Evolutionary conservation across 768 basidiomycete genomes (phyloP).

Genomic region (Infundibulicybe gibba): DNA sequence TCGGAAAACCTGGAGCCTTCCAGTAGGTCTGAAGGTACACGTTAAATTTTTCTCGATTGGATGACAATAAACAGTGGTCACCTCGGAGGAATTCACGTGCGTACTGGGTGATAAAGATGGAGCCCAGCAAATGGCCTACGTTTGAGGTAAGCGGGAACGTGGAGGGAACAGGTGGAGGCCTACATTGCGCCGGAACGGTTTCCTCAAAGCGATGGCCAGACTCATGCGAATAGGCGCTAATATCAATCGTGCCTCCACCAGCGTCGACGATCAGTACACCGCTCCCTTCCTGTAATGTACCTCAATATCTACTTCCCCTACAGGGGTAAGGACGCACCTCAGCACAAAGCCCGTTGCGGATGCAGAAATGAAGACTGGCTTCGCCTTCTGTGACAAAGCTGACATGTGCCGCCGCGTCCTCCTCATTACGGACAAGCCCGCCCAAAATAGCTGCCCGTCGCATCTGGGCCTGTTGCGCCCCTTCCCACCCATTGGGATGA

Average conservation of each 20-base stretch:
- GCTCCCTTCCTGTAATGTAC: constrained; percentile 24
- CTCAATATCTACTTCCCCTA: no score
- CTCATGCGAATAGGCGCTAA: constrained; percentile 27
- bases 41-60: neutral
- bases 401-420: constrained; percentile 30
- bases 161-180: neutral
- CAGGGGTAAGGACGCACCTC: no score
- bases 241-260: constrained; percentile 39
- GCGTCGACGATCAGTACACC: constrained; percentile 36
- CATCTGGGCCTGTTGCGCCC: constrained; percentile 45
- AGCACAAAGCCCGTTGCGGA: constrained; percentile 33
- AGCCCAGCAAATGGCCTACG: constrained; percentile 35
- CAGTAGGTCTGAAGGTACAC: constrained; percentile 26
- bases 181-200: neutral
- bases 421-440: constrained; percentile 34
- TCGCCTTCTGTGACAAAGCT: constrained; percentile 62
- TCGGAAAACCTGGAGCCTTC: constrained; percentile 28
- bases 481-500: constrained; percentile 57
- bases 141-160: neutral
- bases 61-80: constrained; percentile 8
- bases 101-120: constrained; percentile 34
- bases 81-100: constrained; percentile 27
- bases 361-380: constrained; percentile 56
- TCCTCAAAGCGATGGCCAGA: neutral
- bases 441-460: constrained; percentile 42